Percentiles rank a stretch among this genome's conserved stretches.
Evolutionary conservation across 345 rosid genomes (phyloP).

Genomic region (Eucalyptus cloeziana): DNA sequence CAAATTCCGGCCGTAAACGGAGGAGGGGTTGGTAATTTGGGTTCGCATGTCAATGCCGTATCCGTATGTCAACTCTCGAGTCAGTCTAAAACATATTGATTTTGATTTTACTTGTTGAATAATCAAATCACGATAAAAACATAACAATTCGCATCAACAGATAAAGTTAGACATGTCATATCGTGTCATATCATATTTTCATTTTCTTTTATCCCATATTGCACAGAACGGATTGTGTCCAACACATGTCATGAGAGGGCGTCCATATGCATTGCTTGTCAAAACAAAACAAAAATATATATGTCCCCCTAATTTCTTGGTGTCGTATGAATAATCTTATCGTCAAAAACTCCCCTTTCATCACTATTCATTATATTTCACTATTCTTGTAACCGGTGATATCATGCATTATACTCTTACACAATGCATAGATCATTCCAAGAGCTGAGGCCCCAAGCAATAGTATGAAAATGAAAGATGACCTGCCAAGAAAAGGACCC

Average conservation of each 20-base stretch:
- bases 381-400: too few relatives aligned
- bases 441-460: not conserved
- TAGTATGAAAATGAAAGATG: not conserved
- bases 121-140: too few relatives aligned
- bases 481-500: not conserved
- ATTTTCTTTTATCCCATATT: not conserved
- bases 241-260: not conserved
- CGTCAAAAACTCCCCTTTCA: not conserved
- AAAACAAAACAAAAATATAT: not conserved
- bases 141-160: accelerated
- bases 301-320: not conserved
- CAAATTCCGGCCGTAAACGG: slow-evolving; percentile 13
- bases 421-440: not conserved
- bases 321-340: too few relatives aligned
- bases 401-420: not conserved
- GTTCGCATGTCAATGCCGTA: not conserved
- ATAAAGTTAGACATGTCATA: too few relatives aligned
- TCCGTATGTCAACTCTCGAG: not conserved
- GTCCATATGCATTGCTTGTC: too few relatives aligned
- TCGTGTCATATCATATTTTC: not conserved
- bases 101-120: not conserved
- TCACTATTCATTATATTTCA: too few relatives aligned
- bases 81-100: not conserved
- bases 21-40: not conserved
- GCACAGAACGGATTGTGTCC: accelerated